Evolutionary conservation across 257 asterid species (phyloP), one percentile per base, ranked within the genome.

Genomic region (Pogostemon cablin): DNA sequence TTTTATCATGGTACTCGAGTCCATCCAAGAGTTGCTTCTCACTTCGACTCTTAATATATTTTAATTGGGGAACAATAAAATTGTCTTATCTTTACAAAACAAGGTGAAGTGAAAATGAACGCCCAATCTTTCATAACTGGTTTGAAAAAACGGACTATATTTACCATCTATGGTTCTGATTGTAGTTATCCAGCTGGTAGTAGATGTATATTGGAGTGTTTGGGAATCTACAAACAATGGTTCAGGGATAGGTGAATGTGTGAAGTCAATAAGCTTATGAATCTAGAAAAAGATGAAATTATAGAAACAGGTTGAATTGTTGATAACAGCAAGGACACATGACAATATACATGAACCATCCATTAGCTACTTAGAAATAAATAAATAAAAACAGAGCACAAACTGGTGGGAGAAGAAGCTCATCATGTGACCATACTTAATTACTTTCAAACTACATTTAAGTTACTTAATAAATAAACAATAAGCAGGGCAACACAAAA

Each of bases 151-250:
- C 69, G 11, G 34, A 40, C 58, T 43, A 32, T 17, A 38, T 59
- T 61, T 74, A 86, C 96, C 96, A 80, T 67, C 91, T 81, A 75
- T 89, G 93, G 74, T 89, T 89, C 82, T 89, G 96, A 76, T 86
- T 85, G 86, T 81, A 85, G 76, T 85, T 87, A 74, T 89, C 93
- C 39, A 89, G 93, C 83, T 89, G 93, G 83, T 89, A 89, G 75
- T 89, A 89, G 62, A 89, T 41, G 56, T 77, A 81, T 69, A 86
- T 85, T 68, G 96, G 96, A 81, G 89, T 74, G 58, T 74, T 84
- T 79, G 57, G 76, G 86, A 63, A 86, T 83, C 91, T 89, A 72
- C 41, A 74, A 12, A 74, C n/a, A 52, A 52, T 25, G 32, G 32
- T 25, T 1, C 32, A 25, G 32, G 32, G 32, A 25, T 0, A 25